A percentile compares a stretch with the other conserved stretches of the same genome.
phyloP scores from a whole-genome alignment of 2,329 filamentous ascomycete genomes.

The Arthrinium puccinioides region DNA sequence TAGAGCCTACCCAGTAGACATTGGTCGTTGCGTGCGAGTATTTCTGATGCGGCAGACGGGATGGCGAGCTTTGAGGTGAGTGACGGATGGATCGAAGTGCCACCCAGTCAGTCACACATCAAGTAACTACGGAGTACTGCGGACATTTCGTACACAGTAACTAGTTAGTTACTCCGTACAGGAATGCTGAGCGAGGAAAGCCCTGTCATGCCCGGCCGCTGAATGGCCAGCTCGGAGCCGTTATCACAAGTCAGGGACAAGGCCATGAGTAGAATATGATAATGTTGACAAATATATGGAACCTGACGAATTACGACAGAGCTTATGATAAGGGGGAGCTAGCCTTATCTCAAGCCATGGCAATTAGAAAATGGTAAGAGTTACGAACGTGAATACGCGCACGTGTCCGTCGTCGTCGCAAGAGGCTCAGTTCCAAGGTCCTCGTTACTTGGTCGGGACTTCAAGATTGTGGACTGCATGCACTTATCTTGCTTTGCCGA shows the following conservation, averaged over 20 bases:
- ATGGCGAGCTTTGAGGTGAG: too few relatives aligned
- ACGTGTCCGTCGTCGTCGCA: background rate
- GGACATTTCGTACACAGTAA: too few relatives aligned
- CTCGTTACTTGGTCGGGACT: background rate
- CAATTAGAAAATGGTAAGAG: slow-evolving; percentile 4
- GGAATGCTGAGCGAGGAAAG: background rate
- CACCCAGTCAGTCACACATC: too few relatives aligned
- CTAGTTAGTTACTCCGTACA: too few relatives aligned
- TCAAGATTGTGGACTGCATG: background rate
- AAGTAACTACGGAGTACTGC: too few relatives aligned
- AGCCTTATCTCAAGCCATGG: slow-evolving; percentile 2
- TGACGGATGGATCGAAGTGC: too few relatives aligned
- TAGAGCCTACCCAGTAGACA: too few relatives aligned
- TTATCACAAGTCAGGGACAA: slow-evolving; percentile 3
- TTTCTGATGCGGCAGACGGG: too few relatives aligned
- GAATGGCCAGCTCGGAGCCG: too few relatives aligned
- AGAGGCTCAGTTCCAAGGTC: slow-evolving; percentile 1
- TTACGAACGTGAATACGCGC: background rate
- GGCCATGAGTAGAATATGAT: slow-evolving; percentile 1
- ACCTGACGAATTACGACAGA: background rate
- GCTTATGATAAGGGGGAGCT: slow-evolving; percentile 1
- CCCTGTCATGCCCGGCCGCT: too few relatives aligned
- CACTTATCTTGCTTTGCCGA: background rate
- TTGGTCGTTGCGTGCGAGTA: too few relatives aligned
- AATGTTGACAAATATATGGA: background rate